Evolutionary conservation across 805 yeast species (phyloP), one percentile per base, ranked within the genome.

Genomic region (Ogataea thermomethanolica): DNA sequence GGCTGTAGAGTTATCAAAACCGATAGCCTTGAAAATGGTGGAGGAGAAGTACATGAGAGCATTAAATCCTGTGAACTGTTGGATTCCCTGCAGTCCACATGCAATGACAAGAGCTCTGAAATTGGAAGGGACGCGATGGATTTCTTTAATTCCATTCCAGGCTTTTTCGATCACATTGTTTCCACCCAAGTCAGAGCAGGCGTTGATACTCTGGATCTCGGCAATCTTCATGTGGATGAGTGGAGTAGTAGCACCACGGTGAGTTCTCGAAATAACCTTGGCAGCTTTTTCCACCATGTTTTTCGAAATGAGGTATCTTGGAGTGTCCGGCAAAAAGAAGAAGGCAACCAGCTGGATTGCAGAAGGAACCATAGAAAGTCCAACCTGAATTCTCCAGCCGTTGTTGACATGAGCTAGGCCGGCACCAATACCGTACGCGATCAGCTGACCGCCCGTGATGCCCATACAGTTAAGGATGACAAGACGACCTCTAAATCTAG

Each of bases 21-120:
- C 99, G 39, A 90, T 87, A 30, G 90, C 79, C 62, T 89, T 81
- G 58, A 93, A 93, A 51, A 93, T 84, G 2, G 97, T 90, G 25
- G 95, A 81, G 35, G 95, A 84, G 65, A 90, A 91, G 69, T 93
- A 91, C 95, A 91, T 86, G 54, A 91, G 74, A 6, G 97, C 87
- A 67, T 91, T 93, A 78, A 91, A 91, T 50, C 98, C 98, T 12
- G 95, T 84, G 55, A 91, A 88, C 66, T 91, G 99, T 69, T 91
- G 98, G 56, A 93, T 84, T 43, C 95, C 96, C 66, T 93, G 98
- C 50, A 91, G 67, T 25, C 95, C 96, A 70, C 96, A 89, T 8
- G 91, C 93, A 55, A 91, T 79, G 25, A 90, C 69, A 46, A 93
- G 73, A 5, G 96, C 98, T 56, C 98, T 79, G 45, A 87, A 78